Percentiles rank a stretch among this genome's conserved stretches.
These are phyloP conservation scores for Sesbania bispinosa DNA, from an alignment of 306 rosid genomes.

Conservation along the genomic window DNA sequence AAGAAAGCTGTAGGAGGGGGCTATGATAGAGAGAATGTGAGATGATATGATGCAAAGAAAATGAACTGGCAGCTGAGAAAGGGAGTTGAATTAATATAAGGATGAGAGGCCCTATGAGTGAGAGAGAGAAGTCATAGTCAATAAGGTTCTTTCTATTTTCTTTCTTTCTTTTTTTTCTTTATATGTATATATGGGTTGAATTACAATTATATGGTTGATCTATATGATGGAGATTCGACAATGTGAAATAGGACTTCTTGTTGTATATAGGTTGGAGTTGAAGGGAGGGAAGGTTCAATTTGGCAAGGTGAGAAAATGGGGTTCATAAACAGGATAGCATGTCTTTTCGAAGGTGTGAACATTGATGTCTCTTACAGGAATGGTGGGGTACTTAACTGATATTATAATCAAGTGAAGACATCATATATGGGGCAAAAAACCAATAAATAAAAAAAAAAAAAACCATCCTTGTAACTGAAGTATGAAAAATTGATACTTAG, in stretches of 20 bases:
- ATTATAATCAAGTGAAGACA: slow-evolving; percentile 22
- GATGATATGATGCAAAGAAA: slow-evolving; percentile 36
- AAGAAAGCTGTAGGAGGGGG: slow-evolving; percentile 21
- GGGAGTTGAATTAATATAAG: slow-evolving; percentile 51
- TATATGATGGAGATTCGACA: slow-evolving; percentile 21
- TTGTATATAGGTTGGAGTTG: slow-evolving; percentile 28
- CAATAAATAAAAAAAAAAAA: background rate
- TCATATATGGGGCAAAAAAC: background rate
- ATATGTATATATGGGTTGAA: background rate
- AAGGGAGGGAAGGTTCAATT: slow-evolving; percentile 21
- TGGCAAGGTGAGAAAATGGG: slow-evolving; percentile 31
- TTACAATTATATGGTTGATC: slow-evolving; percentile 18
- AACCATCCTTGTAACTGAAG: slow-evolving; percentile 33
- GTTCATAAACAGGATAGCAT: slow-evolving; percentile 29
- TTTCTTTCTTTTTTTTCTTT: background rate
- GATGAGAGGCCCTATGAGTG: slow-evolving; percentile 22
- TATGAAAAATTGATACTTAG: background rate
- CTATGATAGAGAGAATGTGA: slow-evolving; percentile 33
- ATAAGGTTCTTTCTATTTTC: slow-evolving; percentile 19
- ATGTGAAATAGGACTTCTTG: slow-evolving; percentile 19
- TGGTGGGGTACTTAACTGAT: slow-evolving; percentile 39
- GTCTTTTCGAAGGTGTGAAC: slow-evolving; percentile 37
- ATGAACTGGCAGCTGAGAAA: slow-evolving; percentile 48
- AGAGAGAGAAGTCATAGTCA: slow-evolving; percentile 42
- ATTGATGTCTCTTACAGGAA: slow-evolving; percentile 37